Percentiles rank a stretch among this genome's conserved stretches.
These are phyloP conservation scores for Fusarium anguioides DNA, from an alignment of 2,329 filamentous ascomycete species.

Conservation along the genomic window DNA sequence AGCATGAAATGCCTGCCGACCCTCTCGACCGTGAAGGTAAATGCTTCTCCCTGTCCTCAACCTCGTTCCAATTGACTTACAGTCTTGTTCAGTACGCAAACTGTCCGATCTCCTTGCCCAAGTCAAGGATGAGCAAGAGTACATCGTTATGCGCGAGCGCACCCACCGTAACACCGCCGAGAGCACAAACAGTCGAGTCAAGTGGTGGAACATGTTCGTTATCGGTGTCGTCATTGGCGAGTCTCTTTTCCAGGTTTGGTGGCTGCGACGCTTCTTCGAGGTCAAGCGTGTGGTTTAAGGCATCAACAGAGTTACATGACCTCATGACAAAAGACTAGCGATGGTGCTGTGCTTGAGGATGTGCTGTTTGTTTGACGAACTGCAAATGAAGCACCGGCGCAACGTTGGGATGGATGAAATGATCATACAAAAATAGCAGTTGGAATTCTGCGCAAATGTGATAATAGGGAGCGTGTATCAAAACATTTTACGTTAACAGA, in stretches of 20 bases:
- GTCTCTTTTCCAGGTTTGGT: conserved; percentile 99
- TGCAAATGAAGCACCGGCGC: conserved; percentile 35
- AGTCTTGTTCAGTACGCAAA: conserved; percentile 70
- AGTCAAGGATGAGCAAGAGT: conserved; percentile 97
- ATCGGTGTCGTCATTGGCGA: conserved; percentile 88
- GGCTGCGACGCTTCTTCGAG: conserved; percentile 98
- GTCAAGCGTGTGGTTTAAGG: conserved; percentile 73
- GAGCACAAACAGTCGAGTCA: conserved; percentile 96
- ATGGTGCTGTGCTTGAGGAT: conserved; percentile 2
- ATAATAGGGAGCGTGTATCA: conserved; percentile 40
- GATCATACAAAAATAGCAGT: conserved; percentile 25
- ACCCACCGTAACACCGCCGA: conserved; percentile 98
- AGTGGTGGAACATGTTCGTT: conserved; percentile 99
- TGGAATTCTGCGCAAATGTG: conserved; percentile 31
- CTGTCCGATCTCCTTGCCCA: conserved; percentile 87
- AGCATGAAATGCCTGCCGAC: conserved; percentile 84
- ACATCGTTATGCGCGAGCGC: conserved; percentile 94
- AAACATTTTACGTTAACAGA: conserved; percentile 30
- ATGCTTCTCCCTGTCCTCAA: conserved; percentile 36
- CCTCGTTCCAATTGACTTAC: background rate
- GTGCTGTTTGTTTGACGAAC: conserved; percentile 33
- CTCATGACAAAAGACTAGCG: conserved; percentile 4
- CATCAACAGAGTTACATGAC: background rate
- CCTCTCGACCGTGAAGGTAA: conserved; percentile 91
- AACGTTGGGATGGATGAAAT: conserved; percentile 39